Evolutionary conservation across 345 rosid species (phyloP).

Genomic region (Syzygium aromaticum): DNA sequence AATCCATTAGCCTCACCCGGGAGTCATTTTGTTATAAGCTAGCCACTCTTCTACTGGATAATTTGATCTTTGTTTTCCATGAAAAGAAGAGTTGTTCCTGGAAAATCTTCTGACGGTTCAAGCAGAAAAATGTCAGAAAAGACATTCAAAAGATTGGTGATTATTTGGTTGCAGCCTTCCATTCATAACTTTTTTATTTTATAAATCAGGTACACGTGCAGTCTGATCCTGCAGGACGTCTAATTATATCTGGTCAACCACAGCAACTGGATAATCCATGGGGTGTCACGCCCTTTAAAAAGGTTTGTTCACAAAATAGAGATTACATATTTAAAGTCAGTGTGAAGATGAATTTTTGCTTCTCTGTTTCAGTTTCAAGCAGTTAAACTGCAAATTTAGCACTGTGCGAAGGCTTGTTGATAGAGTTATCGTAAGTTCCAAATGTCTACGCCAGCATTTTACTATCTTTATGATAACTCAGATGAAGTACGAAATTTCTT

Average conservation of each 20-base stretch:
- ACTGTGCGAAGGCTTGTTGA: not conserved
- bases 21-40: not conserved
- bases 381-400: not conserved
- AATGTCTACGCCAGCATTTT: not conserved
- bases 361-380: not conserved
- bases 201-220: constrained; percentile 55
- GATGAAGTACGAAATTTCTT: not conserved
- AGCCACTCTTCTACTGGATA: not conserved
- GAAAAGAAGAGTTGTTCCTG: not conserved
- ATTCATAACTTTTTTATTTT: not conserved
- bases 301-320: constrained; percentile 26
- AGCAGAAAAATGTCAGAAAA: not conserved
- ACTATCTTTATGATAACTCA: not conserved
- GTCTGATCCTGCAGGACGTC: constrained; percentile 68
- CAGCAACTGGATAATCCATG: constrained; percentile 60
- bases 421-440: not conserved
- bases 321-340: not conserved
- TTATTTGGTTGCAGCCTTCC: not conserved
- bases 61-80: not conserved
- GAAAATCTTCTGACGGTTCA: not conserved
- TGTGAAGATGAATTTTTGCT: not conserved
- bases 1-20: not conserved
- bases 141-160: not conserved
- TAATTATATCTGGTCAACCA: constrained; percentile 64
- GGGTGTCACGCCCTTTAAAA: constrained; percentile 66